Evolutionary conservation across 2,329 filamentous ascomycete species (phyloP).

Genomic region (Elsinoe necatrix): DNA sequence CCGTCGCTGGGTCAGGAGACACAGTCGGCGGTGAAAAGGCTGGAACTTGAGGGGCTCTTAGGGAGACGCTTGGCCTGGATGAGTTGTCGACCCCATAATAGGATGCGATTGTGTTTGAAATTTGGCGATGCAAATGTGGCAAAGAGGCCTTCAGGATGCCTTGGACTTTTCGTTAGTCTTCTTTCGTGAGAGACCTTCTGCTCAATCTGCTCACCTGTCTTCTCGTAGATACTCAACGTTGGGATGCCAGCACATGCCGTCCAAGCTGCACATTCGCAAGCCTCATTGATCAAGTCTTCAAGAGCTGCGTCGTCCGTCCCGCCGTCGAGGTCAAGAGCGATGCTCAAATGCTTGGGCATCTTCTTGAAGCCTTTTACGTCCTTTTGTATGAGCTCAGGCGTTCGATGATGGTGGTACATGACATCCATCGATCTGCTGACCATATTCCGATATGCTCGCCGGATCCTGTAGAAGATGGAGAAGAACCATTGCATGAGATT

Average conservation of each 20-base stretch:
- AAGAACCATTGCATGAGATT: conserved; percentile 70
- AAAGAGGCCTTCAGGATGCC: conserved; percentile 85
- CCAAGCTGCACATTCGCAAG: conserved; percentile 88
- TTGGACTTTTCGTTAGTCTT: conserved; percentile 31
- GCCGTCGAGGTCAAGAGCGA: conserved; percentile 68
- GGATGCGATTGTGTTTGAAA: conserved; percentile 68
- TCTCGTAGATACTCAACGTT: conserved; percentile 83
- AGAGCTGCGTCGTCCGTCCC: conserved; percentile 63
- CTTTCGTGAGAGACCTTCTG: not conserved
- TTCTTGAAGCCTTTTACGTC: conserved; percentile 69
- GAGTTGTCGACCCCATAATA: conserved; percentile 66
- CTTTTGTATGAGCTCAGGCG: conserved; percentile 81
- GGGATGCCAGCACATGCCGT: conserved; percentile 82
- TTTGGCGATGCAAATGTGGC: conserved; percentile 70
- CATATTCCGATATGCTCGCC: conserved; percentile 70
- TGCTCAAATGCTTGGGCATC: conserved; percentile 77
- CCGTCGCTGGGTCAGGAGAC: conserved; percentile 34
- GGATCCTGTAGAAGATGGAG: conserved; percentile 75
- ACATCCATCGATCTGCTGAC: conserved; percentile 70
- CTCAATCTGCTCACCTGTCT: conserved; percentile 55
- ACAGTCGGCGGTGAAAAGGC: conserved; percentile 45
- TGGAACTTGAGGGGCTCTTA: conserved; percentile 63
- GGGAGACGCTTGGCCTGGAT: conserved; percentile 61
- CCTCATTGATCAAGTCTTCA: conserved; percentile 79
- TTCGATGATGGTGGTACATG: conserved; percentile 90